Conservation (phyloP, 306 rosid genomes). For the Canavalia ensiformis region DNA sequence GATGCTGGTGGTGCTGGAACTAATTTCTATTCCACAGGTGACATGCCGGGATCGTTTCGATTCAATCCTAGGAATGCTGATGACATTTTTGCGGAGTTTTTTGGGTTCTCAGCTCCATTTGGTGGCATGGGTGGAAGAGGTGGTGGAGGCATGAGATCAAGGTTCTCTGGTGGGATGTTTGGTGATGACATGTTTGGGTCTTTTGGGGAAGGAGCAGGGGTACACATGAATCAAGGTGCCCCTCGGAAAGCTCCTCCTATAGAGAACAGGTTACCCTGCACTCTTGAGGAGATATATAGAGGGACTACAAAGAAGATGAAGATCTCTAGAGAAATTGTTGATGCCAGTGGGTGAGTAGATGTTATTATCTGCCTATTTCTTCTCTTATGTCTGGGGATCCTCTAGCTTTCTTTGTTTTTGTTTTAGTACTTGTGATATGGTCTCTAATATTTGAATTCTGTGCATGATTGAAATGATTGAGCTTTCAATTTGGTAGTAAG, state of each 20-base stretch:
- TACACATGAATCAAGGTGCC: slow-evolving; percentile 54
- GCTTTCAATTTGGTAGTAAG: slow-evolving; percentile 3
- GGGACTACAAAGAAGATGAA: slow-evolving; percentile 75
- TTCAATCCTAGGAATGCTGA: slow-evolving; percentile 77
- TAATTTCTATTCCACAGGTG: slow-evolving; percentile 65
- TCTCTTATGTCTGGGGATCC: background rate
- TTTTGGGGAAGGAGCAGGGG: slow-evolving; percentile 61
- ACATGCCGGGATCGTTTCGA: slow-evolving; percentile 66
- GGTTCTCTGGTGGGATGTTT: slow-evolving; percentile 66
- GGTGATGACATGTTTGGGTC: slow-evolving; percentile 68
- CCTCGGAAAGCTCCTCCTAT: slow-evolving; percentile 66
- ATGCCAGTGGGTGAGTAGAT: slow-evolving; percentile 64
- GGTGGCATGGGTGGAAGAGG: slow-evolving; percentile 74
- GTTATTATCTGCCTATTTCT: background rate
- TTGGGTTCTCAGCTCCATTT: slow-evolving; percentile 65
- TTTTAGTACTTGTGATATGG: background rate
- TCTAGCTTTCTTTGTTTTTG: background rate
- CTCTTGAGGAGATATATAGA: slow-evolving; percentile 67
- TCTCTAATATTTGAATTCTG: slow-evolving; percentile 21
- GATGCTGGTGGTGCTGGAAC: slow-evolving; percentile 61
- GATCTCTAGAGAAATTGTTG: slow-evolving; percentile 70
- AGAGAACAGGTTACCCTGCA: slow-evolving; percentile 68
- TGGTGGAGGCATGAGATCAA: slow-evolving; percentile 60
- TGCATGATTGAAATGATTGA: slow-evolving; percentile 6
- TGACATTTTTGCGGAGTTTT: slow-evolving; percentile 72